Base-by-base conservation (phyloP, 2,329 filamentous ascomycete genomes). In the Fusarium duplospermum region DNA sequence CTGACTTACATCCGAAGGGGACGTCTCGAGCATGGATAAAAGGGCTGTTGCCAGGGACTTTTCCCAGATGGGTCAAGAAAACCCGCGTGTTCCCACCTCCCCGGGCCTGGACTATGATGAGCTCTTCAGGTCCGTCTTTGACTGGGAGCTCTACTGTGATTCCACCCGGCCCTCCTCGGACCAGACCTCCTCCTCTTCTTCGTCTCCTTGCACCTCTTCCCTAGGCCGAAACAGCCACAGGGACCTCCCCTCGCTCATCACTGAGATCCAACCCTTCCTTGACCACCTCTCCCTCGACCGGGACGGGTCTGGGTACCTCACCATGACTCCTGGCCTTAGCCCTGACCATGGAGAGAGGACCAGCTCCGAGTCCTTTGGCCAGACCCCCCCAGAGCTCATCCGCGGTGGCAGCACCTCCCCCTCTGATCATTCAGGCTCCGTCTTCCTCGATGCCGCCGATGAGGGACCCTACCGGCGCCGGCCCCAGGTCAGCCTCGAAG, bases 401-500 rank as follows among this genome's bases (percentile, higher is more conserved):
- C 80, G 79, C 59, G 81, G 80, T 64, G 83, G 81, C 18, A 84
- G 83, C 75, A 80, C 82, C 56, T 84, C 83, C 45, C 83, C 83
- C n/a, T 84, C 83, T 22, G 82, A 83, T 68, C 80, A 83, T 74
- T 83, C 83, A 18, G 81, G 79, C 62, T 82, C 82, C 50, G 62
- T 80, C 74, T 78, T 79, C 69, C 71, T 81, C 31, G 82, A 82
- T 31, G 76, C 78, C 52, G 58, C 73, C 35, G 80, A 81, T 22
- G 80, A 84, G 57, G 68, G 72, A 31, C 10, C 27, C 18, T 29
- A 52, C 62, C 76, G 76, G 66, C 77, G 80, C 63, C 78, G 74
- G 67, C 76, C 78, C 29, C 73, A 78, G 62, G 76, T 79, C 65
- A 82, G 79, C 64, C 79, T 84, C 61, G 74, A 77, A 63, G 81